Evolutionary conservation across 129 eudicot genomes (phyloP), one percentile per base, ranked within the genome.

Genomic region (Oenanthe sinensis): DNA sequence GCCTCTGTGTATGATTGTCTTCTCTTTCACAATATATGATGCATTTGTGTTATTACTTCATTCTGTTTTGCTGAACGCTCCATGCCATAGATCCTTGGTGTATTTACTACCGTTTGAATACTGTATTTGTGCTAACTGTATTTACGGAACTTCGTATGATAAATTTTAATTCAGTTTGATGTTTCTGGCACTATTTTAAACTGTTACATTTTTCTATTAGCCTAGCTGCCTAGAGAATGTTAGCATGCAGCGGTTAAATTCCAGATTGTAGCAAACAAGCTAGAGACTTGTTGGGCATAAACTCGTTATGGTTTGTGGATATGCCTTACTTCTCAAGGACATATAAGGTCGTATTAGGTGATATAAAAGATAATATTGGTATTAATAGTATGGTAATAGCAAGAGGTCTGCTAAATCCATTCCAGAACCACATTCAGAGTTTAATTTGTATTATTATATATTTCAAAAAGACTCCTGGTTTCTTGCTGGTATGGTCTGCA

Each of bases 1-100:
- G 91, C 94, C 77, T 81, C 98, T 36, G 91, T 84, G 98, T 94
- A 94, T 42, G 88, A 39, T 74, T 63, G 39, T 80, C 26, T 40
- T 24, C 40, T 4, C 30, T 45, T 74, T 24, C 13, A 74, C 58
- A 24, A 1, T 45, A 14, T 24, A n/a, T 24, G 33, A n/a, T 60
- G 68, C 16, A 20, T 54, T 48, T 54, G 11, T 9, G 1, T 58
- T 60, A 28, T 46, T 17, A 3, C 17, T 28, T 28, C 46, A 12
- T 20, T 14, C 30, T 30, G 43, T 30, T 67, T 6, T 60, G 68
- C 68, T 60, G 6, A n/a, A 8, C 2, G 33, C 33, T n/a, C 36
- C 6, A 11, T 24, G 33, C 1, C 15, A 9, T 60, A 0, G 15
- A 60, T 60, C 9, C 68, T 60, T 4, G 33, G 26, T 60, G 28